Percentiles rank a stretch among this genome's conserved stretches.
Evolutionary conservation across 164 flowering plant species (phyloP).

Genomic region (Cinnamomum micranthum): DNA sequence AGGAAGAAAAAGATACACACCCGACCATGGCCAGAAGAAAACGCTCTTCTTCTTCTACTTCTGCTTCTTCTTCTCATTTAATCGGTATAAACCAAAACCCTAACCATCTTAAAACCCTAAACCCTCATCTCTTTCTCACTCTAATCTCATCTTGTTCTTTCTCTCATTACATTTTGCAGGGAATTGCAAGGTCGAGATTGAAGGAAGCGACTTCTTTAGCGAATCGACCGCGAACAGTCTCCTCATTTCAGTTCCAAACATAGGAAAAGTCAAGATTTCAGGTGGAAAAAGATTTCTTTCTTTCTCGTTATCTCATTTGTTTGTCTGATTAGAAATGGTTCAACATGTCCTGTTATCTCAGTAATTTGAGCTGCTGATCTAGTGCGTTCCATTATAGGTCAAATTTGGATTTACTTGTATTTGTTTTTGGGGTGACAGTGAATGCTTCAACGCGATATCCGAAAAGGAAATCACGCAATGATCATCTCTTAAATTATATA

Average conservation of each 20-base stretch:
- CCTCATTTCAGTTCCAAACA: conserved; percentile 32
- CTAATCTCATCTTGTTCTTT: background rate
- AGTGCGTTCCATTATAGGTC: background rate
- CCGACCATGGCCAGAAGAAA: too few relatives aligned
- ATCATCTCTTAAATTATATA: background rate
- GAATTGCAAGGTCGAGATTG: conserved; percentile 46
- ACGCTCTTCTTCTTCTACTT: too few relatives aligned
- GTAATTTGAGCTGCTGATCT: too few relatives aligned
- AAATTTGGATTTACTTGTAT: background rate
- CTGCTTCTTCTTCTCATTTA: too few relatives aligned
- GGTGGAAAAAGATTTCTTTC: conserved; percentile 25
- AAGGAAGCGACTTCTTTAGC: conserved; percentile 35
- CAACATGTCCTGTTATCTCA: too few relatives aligned
- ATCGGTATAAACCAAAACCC: background rate
- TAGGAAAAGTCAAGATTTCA: conserved; percentile 38
- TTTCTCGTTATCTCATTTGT: background rate
- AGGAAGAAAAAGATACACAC: too few relatives aligned
- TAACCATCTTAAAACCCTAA: background rate
- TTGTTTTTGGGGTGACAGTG: background rate
- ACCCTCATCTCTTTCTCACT: background rate
- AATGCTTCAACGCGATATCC: background rate
- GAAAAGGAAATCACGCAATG: conserved; percentile 4
- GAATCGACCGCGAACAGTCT: conserved; percentile 28
- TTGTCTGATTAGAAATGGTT: too few relatives aligned
- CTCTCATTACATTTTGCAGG: conserved; percentile 27